phyloP scores from a whole-genome alignment of 208 protist genomes.

The Leishmania amazonensis region DNA sequence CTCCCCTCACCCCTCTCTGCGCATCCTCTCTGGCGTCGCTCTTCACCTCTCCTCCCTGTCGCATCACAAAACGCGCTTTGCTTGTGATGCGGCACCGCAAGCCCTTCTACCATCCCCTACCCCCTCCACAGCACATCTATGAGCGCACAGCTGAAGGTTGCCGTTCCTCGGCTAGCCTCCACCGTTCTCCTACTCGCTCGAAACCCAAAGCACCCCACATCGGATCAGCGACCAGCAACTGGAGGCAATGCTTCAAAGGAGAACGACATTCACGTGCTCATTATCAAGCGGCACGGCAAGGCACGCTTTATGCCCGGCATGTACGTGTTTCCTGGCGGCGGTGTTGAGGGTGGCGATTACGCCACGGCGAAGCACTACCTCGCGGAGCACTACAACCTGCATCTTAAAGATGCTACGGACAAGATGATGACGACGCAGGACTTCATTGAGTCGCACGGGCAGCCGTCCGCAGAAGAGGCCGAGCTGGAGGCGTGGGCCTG shows the following conservation, averaged over 20 bases:
- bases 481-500: conserved; percentile 30
- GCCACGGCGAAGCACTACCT: conserved; percentile 12
- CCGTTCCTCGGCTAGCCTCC: conserved; percentile 41
- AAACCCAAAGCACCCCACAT: background rate
- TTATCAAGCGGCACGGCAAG: conserved; percentile 58
- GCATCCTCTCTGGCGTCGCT: background rate
- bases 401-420: background rate
- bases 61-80: background rate
- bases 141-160: conserved; percentile 13
- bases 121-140: conserved; percentile 1
- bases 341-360: conserved; percentile 43
- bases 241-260: background rate
- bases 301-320: conserved; percentile 60
- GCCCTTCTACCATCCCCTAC: background rate
- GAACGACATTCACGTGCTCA: conserved; percentile 54
- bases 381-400: background rate
- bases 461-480: background rate
- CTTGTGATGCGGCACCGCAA: background rate
- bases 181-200: conserved; percentile 46
- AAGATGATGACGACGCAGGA: background rate
- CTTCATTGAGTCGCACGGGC: conserved; percentile 18
- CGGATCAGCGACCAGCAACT: background rate
- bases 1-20: background rate
- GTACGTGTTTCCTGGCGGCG: conserved; percentile 67
- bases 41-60: background rate